A percentile compares a stretch with the other conserved stretches of the same genome.
These are phyloP conservation scores for Boletus reticuloceps DNA, from an alignment of 768 basidiomycete genomes.

Conservation along the genomic window DNA sequence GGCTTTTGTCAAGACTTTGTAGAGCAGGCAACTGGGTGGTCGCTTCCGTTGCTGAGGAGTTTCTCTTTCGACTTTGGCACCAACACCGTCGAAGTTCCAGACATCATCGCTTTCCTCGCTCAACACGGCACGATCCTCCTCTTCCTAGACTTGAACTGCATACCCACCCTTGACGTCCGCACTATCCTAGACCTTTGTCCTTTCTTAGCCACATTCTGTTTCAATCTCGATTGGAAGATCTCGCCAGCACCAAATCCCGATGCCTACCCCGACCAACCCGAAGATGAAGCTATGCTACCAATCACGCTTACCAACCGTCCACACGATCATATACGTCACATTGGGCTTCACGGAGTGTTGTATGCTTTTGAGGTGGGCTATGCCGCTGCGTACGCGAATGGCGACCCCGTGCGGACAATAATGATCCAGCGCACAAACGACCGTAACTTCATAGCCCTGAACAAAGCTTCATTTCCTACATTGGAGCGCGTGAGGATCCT, in stretches of 20 bases:
- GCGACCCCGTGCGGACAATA: conserved; percentile 42
- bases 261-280: conserved; percentile 11
- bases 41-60: conserved; percentile 54
- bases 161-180: conserved; percentile 54
- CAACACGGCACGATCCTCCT: conserved; percentile 56
- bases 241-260: conserved; percentile 15
- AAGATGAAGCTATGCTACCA: conserved; percentile 32
- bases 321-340: conserved; percentile 53
- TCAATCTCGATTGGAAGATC: conserved; percentile 75
- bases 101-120: conserved; percentile 56
- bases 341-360: conserved; percentile 68
- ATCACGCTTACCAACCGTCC: conserved; percentile 47
- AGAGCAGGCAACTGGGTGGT: conserved; percentile 69
- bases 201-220: conserved; percentile 56
- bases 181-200: conserved; percentile 65
- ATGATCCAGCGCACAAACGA: conserved; percentile 61
- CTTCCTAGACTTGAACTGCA: conserved; percentile 64
- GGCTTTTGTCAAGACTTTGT: conserved; percentile 64
- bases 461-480: conserved; percentile 57
- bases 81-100: conserved; percentile 48
- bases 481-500: conserved; percentile 59
- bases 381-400: conserved; percentile 40
- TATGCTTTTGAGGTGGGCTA: conserved; percentile 68
- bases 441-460: conserved; percentile 53
- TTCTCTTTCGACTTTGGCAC: conserved; percentile 51